Evolutionary conservation across 1,284 basidiomycete species (phyloP).

Genomic region (Laetiporus sulphureus): DNA sequence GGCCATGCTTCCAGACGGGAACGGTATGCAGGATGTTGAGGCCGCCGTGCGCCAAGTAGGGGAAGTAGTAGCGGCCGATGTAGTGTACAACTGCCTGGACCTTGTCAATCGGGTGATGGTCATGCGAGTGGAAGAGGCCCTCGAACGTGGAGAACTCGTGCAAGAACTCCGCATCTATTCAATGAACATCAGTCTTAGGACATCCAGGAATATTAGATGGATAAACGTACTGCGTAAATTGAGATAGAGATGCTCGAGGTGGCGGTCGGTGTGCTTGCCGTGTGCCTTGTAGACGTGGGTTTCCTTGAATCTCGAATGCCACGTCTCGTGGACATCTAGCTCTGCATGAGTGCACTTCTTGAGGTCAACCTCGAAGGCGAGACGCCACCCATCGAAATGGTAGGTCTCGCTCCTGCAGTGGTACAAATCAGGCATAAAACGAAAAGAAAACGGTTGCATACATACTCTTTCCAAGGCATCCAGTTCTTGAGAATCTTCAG

Average conservation of each 20-base stretch:
- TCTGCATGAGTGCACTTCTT: constrained; percentile 11
- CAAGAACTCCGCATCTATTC: constrained; percentile 21
- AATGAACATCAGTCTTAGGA: background rate
- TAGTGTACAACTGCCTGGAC: constrained; percentile 24
- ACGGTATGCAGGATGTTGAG: constrained; percentile 26
- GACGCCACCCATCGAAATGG: constrained; percentile 13
- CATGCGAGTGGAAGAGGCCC: constrained; percentile 13
- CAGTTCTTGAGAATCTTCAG: constrained; percentile 4
- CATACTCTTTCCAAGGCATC: background rate
- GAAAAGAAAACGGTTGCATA: background rate
- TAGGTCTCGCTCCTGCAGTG: constrained; percentile 4
- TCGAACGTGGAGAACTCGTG: constrained; percentile 25
- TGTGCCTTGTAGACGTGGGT: constrained; percentile 17
- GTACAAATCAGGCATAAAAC: no score
- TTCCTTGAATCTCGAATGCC: constrained; percentile 14
- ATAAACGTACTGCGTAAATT: constrained; percentile 22
- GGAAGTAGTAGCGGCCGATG: constrained; percentile 24
- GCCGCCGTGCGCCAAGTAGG: constrained; percentile 17
- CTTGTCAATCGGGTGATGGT: constrained; percentile 20
- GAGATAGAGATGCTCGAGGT: constrained; percentile 24
- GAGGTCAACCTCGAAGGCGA: constrained; percentile 23
- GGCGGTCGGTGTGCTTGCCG: constrained; percentile 11
- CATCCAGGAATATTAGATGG: background rate
- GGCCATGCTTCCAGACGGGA: constrained; percentile 20
- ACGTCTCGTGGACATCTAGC: constrained; percentile 8